These are phyloP conservation scores for Sphagnum contortum DNA, from an alignment of 225 moss, liverwort and hornwort genomes.

Conservation along the genomic window DNA sequence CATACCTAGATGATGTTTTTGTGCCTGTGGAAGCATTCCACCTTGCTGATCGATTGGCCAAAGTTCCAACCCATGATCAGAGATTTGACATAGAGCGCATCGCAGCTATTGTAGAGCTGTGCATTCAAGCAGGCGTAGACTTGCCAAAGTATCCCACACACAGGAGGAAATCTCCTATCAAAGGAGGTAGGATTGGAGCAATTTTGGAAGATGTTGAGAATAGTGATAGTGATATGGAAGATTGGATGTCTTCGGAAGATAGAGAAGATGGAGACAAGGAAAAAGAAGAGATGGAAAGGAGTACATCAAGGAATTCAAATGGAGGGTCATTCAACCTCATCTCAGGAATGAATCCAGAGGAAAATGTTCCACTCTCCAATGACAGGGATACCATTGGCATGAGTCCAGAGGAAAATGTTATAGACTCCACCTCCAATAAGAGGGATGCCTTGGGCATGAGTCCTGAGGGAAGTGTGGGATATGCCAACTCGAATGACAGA, in stretches of 20 bases:
- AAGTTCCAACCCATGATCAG: slow-evolving; percentile 48
- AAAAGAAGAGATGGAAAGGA: neutral
- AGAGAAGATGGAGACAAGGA: too few species aligned
- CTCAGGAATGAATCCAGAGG: too few species aligned
- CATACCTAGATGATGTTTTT: slow-evolving; percentile 56
- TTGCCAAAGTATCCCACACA: slow-evolving; percentile 55
- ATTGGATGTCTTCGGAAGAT: neutral
- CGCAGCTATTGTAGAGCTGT: slow-evolving; percentile 74
- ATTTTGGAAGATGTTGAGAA: slow-evolving; percentile 10
- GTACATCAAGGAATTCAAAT: neutral
- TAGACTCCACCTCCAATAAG: too few species aligned
- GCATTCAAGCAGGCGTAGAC: slow-evolving; percentile 91
- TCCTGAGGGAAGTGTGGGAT: too few species aligned
- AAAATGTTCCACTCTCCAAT: too few species aligned
- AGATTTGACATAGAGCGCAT: slow-evolving; percentile 79
- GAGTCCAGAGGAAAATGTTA: too few species aligned
- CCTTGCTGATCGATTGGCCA: slow-evolving; percentile 56
- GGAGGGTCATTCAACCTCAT: neutral
- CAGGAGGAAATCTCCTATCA: slow-evolving; percentile 58
- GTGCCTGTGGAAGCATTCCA: slow-evolving; percentile 80
- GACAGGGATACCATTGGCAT: too few species aligned
- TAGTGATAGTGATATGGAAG: slow-evolving; percentile 6
- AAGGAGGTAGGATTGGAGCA: slow-evolving; percentile 6
- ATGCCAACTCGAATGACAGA: too few species aligned
- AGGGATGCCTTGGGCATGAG: too few species aligned